Evolutionary conservation across 192 early-diverging fungal species (phyloP).

Genomic region (Chytriomyces sp.): DNA sequence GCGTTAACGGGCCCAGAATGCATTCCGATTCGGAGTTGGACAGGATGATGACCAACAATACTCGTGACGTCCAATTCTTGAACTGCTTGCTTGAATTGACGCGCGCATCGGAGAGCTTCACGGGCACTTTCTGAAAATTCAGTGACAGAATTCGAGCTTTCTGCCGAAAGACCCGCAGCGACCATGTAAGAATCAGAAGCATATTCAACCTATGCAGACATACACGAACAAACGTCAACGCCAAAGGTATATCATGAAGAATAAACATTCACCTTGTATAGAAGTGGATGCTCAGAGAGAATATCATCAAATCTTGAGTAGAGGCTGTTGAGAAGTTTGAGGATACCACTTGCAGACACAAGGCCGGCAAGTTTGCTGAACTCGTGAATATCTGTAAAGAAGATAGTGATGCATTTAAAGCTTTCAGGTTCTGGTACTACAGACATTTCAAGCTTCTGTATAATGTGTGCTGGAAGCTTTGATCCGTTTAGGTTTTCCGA

Average conservation of each 20-base stretch:
- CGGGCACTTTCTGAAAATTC: conserved; percentile 7
- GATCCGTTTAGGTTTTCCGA: conserved; percentile 8
- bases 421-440: background rate
- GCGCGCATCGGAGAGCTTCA: conserved; percentile 1
- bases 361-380: background rate
- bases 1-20: conserved; percentile 38
- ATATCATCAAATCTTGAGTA: conserved; percentile 13
- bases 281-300: background rate
- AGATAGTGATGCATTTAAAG: conserved; percentile 6
- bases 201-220: conserved; percentile 9
- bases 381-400: conserved; percentile 15
- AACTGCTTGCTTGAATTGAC: background rate
- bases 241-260: background rate
- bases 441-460: background rate
- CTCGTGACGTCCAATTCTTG: background rate
- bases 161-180: conserved; percentile 18
- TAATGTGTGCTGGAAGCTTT: conserved; percentile 19
- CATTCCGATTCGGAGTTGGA: conserved; percentile 38
- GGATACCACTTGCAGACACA: background rate
- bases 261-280: conserved; percentile 13
- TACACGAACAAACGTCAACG: background rate
- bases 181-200: conserved; percentile 22
- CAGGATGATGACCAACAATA: conserved; percentile 10
- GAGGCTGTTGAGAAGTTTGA: conserved; percentile 1
- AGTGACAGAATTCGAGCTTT: background rate